Percentiles rank a stretch among this genome's conserved stretches.
Evolutionary conservation across 169 alveolate species (phyloP).

Genomic region (Cryptosporidium sp.): DNA sequence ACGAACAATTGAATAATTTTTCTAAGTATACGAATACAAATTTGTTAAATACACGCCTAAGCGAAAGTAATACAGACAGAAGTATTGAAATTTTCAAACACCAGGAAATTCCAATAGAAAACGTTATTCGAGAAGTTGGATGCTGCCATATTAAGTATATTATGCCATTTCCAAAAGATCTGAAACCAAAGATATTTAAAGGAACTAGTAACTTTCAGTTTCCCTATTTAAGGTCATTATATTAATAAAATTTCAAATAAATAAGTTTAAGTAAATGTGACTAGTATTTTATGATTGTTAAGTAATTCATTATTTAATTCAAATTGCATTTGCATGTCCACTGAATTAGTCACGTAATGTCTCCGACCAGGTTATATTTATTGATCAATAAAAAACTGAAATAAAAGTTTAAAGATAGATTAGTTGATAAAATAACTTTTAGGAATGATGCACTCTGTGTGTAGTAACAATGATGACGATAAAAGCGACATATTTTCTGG

Average conservation of each 20-base stretch:
- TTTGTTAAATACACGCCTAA: background rate
- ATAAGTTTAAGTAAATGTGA: background rate
- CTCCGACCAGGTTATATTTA: background rate
- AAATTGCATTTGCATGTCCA: conserved; percentile 48
- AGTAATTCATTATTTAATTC: background rate
- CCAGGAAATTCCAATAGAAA: background rate
- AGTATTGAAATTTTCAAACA: background rate
- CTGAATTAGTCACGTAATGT: conserved; percentile 37
- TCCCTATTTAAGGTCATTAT: conserved; percentile 56
- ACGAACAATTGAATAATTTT: conserved; percentile 18
- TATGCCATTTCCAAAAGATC: conserved; percentile 40
- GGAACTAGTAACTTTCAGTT: conserved; percentile 38
- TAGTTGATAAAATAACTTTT: background rate
- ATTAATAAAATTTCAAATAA: background rate
- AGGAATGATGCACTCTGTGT: background rate
- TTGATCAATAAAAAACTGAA: background rate
- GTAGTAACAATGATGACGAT: background rate
- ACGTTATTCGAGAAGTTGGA: conserved; percentile 28
- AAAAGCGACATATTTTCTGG: conserved; percentile 36
- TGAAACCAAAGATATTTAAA: conserved; percentile 33
- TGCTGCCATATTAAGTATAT: conserved; percentile 55
- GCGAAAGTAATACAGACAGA: background rate
- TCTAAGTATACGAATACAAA: background rate
- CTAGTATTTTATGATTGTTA: background rate
- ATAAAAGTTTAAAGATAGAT: background rate